These are phyloP conservation scores for Rutstroemia sydowiana DNA, from an alignment of 2,329 filamentous ascomycete genomes.

Conservation along the genomic window DNA sequence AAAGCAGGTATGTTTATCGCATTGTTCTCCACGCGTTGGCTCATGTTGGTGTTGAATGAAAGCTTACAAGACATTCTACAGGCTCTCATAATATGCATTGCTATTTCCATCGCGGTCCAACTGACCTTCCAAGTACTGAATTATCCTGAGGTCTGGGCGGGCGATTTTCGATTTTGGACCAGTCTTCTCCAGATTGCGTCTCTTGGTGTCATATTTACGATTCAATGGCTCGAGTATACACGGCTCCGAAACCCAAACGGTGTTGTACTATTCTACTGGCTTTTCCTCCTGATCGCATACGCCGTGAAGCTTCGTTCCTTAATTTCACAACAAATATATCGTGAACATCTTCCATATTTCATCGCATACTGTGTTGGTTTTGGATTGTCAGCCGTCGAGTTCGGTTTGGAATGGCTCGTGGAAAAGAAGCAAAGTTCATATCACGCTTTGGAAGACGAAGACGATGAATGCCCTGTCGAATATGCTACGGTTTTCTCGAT, in stretches of 20 bases:
- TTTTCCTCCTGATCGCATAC: conserved; percentile 58
- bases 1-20: conserved; percentile 62
- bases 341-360: conserved; percentile 53
- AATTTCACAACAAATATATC: conserved; percentile 52
- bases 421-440: conserved; percentile 64
- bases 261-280: conserved; percentile 67
- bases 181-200: conserved; percentile 54
- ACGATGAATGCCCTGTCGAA: conserved; percentile 67
- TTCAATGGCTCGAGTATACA: conserved; percentile 66
- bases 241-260: conserved; percentile 62
- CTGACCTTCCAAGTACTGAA: conserved; percentile 54
- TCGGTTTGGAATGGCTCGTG: conserved; percentile 61
- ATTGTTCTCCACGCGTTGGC: conserved; percentile 11
- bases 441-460: conserved; percentile 58
- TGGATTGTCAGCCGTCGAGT: conserved; percentile 52
- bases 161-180: conserved; percentile 66
- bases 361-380: conserved; percentile 52
- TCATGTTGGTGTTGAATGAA: too few species aligned
- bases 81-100: conserved; percentile 50
- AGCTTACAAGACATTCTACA: conserved; percentile 27
- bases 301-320: conserved; percentile 62
- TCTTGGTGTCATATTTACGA: conserved; percentile 52
- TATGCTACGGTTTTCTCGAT: conserved; percentile 92
- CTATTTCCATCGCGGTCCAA: conserved; percentile 51
- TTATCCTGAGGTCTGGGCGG: conserved; percentile 51